These are phyloP conservation scores for Emergomyces africanus DNA, from an alignment of 2,329 filamentous ascomycete genomes.

Conservation along the genomic window DNA sequence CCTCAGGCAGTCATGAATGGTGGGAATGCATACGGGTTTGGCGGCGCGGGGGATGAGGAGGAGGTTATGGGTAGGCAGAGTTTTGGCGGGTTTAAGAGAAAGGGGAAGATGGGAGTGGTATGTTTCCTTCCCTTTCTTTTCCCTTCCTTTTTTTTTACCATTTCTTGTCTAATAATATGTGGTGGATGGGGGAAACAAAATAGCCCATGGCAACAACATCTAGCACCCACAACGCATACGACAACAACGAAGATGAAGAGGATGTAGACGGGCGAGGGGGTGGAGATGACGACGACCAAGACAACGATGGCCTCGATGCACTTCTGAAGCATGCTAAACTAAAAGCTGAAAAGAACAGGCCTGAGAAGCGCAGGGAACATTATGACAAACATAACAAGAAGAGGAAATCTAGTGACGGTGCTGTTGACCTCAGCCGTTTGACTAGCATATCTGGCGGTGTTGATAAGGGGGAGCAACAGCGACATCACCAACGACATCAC, in stretches of 20 bases:
- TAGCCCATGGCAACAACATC: background rate
- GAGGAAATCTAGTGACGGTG: background rate
- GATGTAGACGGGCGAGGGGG: background rate
- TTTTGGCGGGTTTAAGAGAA: slow-evolving; percentile 30
- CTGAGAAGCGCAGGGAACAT: background rate
- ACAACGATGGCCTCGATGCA: slow-evolving; percentile 8
- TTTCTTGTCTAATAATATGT: background rate
- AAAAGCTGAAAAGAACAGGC: slow-evolving; percentile 7
- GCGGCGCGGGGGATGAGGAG: slow-evolving; percentile 14
- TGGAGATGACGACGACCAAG: slow-evolving; percentile 7
- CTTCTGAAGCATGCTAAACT: slow-evolving; percentile 13
- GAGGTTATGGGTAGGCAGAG: slow-evolving; percentile 21
- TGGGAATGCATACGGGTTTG: slow-evolving; percentile 11
- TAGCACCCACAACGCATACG: background rate
- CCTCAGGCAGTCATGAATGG: background rate
- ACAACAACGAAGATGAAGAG: slow-evolving; percentile 4
- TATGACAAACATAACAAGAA: background rate
- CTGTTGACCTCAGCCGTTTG: slow-evolving; percentile 1
- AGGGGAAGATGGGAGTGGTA: slow-evolving; percentile 20
- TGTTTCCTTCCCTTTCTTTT: background rate
- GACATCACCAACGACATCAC: background rate
- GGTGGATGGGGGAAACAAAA: background rate
- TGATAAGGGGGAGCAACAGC: slow-evolving; percentile 2
- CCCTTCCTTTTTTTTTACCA: background rate
- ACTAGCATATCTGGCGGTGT: slow-evolving; percentile 4